Conservation (phyloP, 2,329 filamentous ascomycete genomes). For the Epicoccum sorghinum region DNA sequence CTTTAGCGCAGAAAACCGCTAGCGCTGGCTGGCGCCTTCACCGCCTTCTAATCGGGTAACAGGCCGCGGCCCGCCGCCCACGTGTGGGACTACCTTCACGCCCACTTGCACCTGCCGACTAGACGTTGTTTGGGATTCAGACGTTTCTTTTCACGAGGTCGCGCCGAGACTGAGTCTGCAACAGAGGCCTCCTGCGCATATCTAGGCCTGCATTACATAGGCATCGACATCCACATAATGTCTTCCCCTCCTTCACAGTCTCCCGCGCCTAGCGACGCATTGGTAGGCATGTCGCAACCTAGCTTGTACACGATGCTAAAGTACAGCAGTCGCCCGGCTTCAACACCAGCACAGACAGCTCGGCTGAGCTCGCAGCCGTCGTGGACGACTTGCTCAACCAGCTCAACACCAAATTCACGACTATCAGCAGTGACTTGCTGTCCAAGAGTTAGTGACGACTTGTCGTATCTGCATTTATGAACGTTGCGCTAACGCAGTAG, state of each 20-base stretch:
- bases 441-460: constrained; percentile 71
- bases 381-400: constrained; percentile 88
- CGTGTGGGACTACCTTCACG: constrained; percentile 18
- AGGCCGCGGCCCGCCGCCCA: constrained; percentile 32
- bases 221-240: constrained; percentile 18
- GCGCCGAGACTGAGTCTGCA: too few relatives aligned
- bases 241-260: constrained; percentile 19
- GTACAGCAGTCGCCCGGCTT: constrained; percentile 18
- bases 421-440: constrained; percentile 84
- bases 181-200: background rate
- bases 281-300: background rate
- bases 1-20: constrained; percentile 41
- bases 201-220: background rate
- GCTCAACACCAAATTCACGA: constrained; percentile 82
- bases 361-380: constrained; percentile 72
- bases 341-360: constrained; percentile 34
- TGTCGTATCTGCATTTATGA: too few relatives aligned
- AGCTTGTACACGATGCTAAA: constrained; percentile 2
- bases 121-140: background rate
- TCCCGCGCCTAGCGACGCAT: constrained; percentile 6
- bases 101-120: background rate
- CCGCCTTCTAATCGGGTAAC: constrained; percentile 36
- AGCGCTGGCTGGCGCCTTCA: constrained; percentile 29
- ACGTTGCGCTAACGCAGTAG: background rate
- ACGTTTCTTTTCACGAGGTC: too few relatives aligned